Evolutionary conservation across 495 filamentous ascomycete genomes (phyloP), one percentile per base, ranked within the genome.

Genomic region (Aspergillus incahuasiensis): DNA sequence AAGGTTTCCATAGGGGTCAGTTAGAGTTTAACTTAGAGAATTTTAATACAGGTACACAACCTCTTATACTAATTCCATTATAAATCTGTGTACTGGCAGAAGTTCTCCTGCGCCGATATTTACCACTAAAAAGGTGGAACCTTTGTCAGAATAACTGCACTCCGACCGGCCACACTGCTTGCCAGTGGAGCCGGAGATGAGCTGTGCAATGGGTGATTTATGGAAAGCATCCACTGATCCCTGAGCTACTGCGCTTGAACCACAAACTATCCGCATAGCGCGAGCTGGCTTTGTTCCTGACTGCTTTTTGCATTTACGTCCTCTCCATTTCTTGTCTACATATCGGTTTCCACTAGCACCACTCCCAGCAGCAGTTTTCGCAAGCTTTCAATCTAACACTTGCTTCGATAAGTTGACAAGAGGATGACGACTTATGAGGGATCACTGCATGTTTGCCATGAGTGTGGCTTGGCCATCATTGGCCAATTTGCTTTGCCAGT

Each of bases 301-400:
- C 25, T 19, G 38, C 32, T 25, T 38, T 40, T 21, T 41, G 52
- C 57, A 61, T 61, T 56, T 48, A 52, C 57, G 25, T 9, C 15
- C 28, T 48, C 25, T 21, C 46, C 46, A 34, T 19, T 20, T 6
- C 22, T n/a, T 48, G n/a, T 21, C n/a, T n/a, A n/a, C n/a, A n/a
- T 32, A 6, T 3, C 11, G 22, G 15, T 53, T 45, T 41, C 32
- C 43, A 44, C 45, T 55, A 47, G 44, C 48, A 38, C 43, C 40
- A 48, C 49, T 49, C 18, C 47, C 13, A 28, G 42, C 30, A 19
- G 43, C 52, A 20, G 1, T 43, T 73, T 74, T 64, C 73, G 68
- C 62, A 76, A 74, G 64, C 60, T 70, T 52, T 70, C 68, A 62
- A 66, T 63, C 22, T 61, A 69, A 57, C 69, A 69, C 42, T 66